A percentile compares a stretch with the other conserved stretches of the same genome.
Conservation (phyloP, 305 asterid species). For the Solanum hybrid region DNA sequence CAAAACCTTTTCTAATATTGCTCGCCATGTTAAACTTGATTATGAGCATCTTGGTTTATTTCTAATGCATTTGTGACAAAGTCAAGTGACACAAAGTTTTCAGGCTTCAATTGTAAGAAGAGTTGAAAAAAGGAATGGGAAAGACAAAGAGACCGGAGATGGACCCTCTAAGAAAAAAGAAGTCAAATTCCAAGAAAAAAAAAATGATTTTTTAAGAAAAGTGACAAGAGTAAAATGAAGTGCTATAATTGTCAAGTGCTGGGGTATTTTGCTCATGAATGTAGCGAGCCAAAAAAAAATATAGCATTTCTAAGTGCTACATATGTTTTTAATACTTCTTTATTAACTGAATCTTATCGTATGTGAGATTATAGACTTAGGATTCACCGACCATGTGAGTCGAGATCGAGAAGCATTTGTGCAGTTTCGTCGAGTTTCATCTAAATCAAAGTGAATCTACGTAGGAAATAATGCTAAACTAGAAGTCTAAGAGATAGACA, state of each 20-base stretch:
- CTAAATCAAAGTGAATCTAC: background rate
- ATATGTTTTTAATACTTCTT: background rate
- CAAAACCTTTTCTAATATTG: accelerated
- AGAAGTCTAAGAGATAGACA: background rate
- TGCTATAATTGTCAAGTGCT: background rate
- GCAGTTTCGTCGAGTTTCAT: background rate
- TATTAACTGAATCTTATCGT: background rate
- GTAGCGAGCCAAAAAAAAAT: background rate
- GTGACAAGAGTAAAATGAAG: background rate
- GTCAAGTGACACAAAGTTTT: background rate
- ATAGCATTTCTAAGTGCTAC: background rate
- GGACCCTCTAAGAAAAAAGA: background rate
- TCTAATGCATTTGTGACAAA: background rate
- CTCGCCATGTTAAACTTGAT: background rate
- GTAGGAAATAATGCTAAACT: background rate
- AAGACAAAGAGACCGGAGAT: background rate
- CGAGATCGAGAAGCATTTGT: no score
- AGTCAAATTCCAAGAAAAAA: no score
- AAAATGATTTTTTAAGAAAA: no score
- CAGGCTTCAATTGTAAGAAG: no score
- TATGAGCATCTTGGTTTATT: background rate
- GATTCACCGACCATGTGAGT: background rate
- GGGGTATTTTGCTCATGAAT: background rate
- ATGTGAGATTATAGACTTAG: background rate
- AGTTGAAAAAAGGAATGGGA: background rate